phyloP scores from a whole-genome alignment of 2,329 filamentous ascomycete genomes.

The Diaporthe batatas region DNA sequence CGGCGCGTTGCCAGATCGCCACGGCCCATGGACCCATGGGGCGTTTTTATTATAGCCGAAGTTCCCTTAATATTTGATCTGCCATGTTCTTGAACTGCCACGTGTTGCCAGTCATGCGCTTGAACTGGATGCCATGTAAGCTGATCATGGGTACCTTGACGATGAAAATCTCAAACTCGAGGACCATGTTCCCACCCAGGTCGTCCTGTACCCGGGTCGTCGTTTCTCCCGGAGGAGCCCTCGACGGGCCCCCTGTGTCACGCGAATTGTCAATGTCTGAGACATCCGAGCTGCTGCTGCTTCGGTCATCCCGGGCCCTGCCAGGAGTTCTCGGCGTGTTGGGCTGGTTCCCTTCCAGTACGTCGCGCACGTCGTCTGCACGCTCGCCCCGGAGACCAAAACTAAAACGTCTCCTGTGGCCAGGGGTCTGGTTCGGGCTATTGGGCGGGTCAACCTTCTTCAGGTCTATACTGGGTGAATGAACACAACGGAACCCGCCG shows the following conservation, averaged over 20 bases:
- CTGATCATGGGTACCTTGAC: constrained; percentile 96
- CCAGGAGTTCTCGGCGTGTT: constrained; percentile 61
- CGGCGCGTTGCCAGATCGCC: constrained; percentile 3
- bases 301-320: constrained; percentile 69
- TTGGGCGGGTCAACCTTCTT: constrained; percentile 77
- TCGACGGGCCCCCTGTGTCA: constrained; percentile 60
- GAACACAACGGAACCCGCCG: constrained; percentile 91
- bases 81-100: constrained; percentile 99
- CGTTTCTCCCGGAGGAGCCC: constrained; percentile 82
- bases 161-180: constrained; percentile 96
- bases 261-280: constrained; percentile 75
- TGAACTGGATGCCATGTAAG: constrained; percentile 97
- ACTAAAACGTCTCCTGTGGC: constrained; percentile 84
- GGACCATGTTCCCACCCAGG: constrained; percentile 83
- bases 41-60: constrained; percentile 73
- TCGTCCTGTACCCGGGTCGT: constrained; percentile 93
- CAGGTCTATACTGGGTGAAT: constrained; percentile 89
- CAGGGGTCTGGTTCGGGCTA: constrained; percentile 68
- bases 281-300: constrained; percentile 88
- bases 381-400: constrained; percentile 78
- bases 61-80: constrained; percentile 89
- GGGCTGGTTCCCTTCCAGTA: constrained; percentile 59
- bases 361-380: constrained; percentile 79
- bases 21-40: neutral
- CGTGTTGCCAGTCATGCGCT: constrained; percentile 93